A percentile compares a stretch with the other conserved stretches of the same genome.
These are phyloP conservation scores for Bolboschoenoplectus hybrid DNA, from an alignment of 202 grass and related monocot genomes.

Conservation along the genomic window DNA sequence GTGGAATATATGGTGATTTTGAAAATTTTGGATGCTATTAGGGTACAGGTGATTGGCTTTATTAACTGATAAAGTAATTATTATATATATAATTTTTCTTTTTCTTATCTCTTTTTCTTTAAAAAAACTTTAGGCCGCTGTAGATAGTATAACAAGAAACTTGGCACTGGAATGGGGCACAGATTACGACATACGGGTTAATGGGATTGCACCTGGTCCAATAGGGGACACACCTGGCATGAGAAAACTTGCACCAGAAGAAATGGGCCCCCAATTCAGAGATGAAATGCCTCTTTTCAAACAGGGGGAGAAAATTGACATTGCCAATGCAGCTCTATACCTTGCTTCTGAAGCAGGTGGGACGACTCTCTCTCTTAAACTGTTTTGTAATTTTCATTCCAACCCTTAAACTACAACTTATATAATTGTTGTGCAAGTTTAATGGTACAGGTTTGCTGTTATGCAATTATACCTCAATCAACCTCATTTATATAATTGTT, in stretches of 20 bases:
- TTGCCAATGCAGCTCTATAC: conserved; percentile 88
- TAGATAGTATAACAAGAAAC: conserved; percentile 92
- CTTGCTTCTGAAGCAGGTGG: conserved; percentile 89
- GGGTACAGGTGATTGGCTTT: background rate
- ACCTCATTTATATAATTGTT: background rate
- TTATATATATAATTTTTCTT: background rate
- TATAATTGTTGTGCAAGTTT: background rate
- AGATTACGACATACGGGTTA: conserved; percentile 91
- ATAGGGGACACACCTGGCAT: conserved; percentile 81
- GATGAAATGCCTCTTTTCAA: conserved; percentile 68
- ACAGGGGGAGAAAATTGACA: conserved; percentile 77
- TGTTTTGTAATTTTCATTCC: conserved; percentile 20
- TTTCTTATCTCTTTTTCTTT: background rate
- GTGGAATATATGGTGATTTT: background rate
- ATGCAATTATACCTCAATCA: background rate
- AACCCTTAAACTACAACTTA: background rate
- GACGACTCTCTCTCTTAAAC: background rate
- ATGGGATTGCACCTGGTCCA: conserved; percentile 84
- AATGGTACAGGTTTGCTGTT: background rate
- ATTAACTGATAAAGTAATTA: conserved; percentile 8
- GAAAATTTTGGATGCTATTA: background rate
- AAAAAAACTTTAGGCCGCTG: conserved; percentile 56
- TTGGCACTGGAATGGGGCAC: conserved; percentile 96
- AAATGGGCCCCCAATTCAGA: conserved; percentile 57
- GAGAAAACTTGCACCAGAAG: conserved; percentile 91